A percentile compares a stretch with the other conserved stretches of the same genome.
Evolutionary conservation across 495 filamentous ascomycete species (phyloP).

Genomic region (Penicillium arizonense): DNA sequence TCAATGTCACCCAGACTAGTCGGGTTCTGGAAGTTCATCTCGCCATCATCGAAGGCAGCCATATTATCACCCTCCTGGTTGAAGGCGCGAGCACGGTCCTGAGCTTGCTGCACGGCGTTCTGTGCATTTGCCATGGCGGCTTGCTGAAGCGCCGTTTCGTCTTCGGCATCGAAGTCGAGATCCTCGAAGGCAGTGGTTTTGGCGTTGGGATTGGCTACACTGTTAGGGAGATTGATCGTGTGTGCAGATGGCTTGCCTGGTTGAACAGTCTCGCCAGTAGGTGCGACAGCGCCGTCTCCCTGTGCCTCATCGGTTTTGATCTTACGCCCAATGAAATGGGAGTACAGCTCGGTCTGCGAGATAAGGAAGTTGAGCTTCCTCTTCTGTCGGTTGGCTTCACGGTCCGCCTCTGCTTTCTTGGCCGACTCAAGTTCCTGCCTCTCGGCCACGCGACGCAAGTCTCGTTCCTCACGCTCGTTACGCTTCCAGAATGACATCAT

Average conservation of each 20-base stretch:
- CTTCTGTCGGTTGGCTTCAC: conserved; percentile 95
- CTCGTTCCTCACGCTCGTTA: conserved; percentile 96
- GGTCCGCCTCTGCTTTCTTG: conserved; percentile 92
- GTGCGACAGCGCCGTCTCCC: conserved; percentile 68
- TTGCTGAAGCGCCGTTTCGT: conserved; percentile 75
- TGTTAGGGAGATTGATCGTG: conserved; percentile 57
- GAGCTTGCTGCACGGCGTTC: conserved; percentile 91
- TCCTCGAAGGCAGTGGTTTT: conserved; percentile 93
- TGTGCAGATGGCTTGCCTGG: conserved; percentile 44
- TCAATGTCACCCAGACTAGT: conserved; percentile 90
- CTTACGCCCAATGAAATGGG: conserved; percentile 99
- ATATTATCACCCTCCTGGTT: conserved; percentile 57
- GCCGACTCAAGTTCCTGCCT: conserved; percentile 95
- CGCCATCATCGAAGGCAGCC: conserved; percentile 66
- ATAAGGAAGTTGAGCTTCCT: conserved; percentile 99
- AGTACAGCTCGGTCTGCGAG: conserved; percentile 97
- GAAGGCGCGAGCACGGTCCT: conserved; percentile 88
- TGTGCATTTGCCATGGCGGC: conserved; percentile 96
- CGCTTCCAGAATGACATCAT: conserved; percentile 99
- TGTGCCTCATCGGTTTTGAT: conserved; percentile 95
- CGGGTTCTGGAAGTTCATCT: conserved; percentile 99
- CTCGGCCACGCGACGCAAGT: conserved; percentile 89
- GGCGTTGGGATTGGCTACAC: conserved; percentile 51
- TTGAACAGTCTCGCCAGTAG: conserved; percentile 44
- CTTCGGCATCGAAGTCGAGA: conserved; percentile 93